Evolutionary conservation across 352 stramenopile genomes (phyloP).

Genomic region (Thraustotheca clavata): DNA sequence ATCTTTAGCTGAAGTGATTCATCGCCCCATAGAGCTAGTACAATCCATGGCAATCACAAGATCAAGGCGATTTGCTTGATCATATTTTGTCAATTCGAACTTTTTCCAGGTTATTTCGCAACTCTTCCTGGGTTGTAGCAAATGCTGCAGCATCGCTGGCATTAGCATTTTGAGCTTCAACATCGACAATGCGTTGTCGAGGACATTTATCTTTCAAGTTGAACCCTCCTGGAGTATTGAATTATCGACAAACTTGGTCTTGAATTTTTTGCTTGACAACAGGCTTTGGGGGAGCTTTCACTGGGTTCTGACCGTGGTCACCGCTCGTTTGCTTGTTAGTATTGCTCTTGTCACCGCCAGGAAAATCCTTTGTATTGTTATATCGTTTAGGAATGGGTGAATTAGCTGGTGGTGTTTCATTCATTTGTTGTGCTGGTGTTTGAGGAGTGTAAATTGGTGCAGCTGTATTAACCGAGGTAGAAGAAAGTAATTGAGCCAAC

Average conservation of each 20-base stretch:
- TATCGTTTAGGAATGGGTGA: too few species aligned
- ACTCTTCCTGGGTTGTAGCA: neutral
- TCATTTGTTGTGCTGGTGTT: neutral
- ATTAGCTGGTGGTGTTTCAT: neutral
- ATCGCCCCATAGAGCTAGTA: conserved; percentile 31
- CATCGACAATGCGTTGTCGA: neutral
- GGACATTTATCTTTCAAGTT: neutral
- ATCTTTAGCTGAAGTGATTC: conserved; percentile 29
- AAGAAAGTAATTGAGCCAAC: neutral
- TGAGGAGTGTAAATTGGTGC: neutral
- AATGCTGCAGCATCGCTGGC: neutral
- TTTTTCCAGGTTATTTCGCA: neutral
- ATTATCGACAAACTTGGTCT: neutral
- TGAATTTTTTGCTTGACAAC: neutral
- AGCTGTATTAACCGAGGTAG: neutral
- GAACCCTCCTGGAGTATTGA: neutral
- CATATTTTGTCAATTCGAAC: conserved; percentile 6
- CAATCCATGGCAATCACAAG: conserved; percentile 44
- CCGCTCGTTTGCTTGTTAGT: neutral
- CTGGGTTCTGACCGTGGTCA: neutral
- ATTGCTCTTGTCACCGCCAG: neutral
- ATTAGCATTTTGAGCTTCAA: neutral
- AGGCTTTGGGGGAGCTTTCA: too few species aligned
- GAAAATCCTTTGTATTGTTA: too few species aligned
- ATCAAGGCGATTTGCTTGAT: conserved; percentile 26